Evolutionary conservation across 352 stramenopile genomes (phyloP).

Genomic region (Blastocystis sp.): DNA sequence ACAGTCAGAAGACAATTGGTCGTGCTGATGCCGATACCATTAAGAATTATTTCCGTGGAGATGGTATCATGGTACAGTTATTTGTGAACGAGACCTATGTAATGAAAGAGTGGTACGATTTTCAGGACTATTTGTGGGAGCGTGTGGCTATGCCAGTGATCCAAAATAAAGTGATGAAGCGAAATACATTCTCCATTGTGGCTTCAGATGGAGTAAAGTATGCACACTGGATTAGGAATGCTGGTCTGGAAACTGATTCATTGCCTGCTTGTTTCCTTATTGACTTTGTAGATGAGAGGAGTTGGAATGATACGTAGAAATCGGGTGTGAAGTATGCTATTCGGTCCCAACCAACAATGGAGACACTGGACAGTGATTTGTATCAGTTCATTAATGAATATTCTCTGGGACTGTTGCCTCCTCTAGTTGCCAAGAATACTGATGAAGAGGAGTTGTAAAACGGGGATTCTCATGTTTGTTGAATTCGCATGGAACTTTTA

Average conservation of each 20-base stretch:
- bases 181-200: constrained; percentile 56
- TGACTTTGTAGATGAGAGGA: neutral
- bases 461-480: constrained; percentile 16
- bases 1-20: constrained; percentile 51
- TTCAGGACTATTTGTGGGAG: constrained; percentile 55
- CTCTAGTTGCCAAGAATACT: neutral
- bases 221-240: constrained; percentile 55
- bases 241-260: neutral
- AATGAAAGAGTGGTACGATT: neutral
- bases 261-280: constrained; percentile 47
- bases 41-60: constrained; percentile 58
- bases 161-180: constrained; percentile 57
- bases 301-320: neutral
- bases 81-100: constrained; percentile 57
- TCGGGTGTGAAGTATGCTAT: constrained; percentile 44
- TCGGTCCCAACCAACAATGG: constrained; percentile 10
- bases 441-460: constrained; percentile 56
- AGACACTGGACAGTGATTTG: constrained; percentile 36
- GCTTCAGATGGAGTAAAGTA: constrained; percentile 42
- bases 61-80: constrained; percentile 57
- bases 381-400: constrained; percentile 54
- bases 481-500: too few relatives aligned
- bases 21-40: constrained; percentile 40
- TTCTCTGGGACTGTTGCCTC: constrained; percentile 44
- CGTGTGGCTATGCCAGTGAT: constrained; percentile 16